Evolutionary conservation across 257 asterid species (phyloP).

Genomic region (Solanum bulbocastanum): DNA sequence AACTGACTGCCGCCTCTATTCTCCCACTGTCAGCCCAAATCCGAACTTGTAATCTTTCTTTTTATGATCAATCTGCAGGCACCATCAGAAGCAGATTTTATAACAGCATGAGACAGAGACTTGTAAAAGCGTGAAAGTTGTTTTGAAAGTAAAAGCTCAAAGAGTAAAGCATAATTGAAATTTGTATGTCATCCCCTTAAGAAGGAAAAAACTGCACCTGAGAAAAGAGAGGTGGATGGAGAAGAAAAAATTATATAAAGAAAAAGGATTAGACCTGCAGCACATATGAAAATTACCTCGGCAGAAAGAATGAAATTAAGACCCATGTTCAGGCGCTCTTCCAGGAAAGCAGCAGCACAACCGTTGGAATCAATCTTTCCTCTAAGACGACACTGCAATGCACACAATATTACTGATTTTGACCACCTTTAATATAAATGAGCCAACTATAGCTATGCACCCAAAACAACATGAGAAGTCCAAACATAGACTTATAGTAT

Average conservation of each 20-base stretch:
- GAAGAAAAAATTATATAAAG: not conserved
- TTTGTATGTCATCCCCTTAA: not conserved
- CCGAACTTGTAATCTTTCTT: constrained; percentile 18
- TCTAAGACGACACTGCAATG: constrained; percentile 11
- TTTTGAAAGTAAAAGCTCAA: not conserved
- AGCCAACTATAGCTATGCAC: not conserved
- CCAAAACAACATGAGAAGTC: not conserved
- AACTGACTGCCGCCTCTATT: not conserved
- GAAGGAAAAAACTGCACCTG: not conserved
- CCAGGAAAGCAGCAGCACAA: constrained; percentile 11
- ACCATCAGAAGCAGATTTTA: not conserved
- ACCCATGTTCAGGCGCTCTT: constrained; percentile 13
- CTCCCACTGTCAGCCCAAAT: constrained; percentile 1
- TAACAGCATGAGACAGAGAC: not conserved
- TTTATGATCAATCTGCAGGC: constrained; percentile 8
- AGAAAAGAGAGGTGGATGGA: not conserved
- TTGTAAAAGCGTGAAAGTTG: not conserved
- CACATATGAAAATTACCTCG: not conserved
- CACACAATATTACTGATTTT: not conserved
- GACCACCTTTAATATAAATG: not conserved
- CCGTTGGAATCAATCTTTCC: constrained; percentile 14
- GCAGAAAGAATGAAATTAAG: constrained; percentile 12
- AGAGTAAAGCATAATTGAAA: not conserved
- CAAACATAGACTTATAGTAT: not conserved
- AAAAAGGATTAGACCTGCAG: not conserved